phyloP scores from a whole-genome alignment of 306 rosid species.

The Potentilla sterilis region DNA sequence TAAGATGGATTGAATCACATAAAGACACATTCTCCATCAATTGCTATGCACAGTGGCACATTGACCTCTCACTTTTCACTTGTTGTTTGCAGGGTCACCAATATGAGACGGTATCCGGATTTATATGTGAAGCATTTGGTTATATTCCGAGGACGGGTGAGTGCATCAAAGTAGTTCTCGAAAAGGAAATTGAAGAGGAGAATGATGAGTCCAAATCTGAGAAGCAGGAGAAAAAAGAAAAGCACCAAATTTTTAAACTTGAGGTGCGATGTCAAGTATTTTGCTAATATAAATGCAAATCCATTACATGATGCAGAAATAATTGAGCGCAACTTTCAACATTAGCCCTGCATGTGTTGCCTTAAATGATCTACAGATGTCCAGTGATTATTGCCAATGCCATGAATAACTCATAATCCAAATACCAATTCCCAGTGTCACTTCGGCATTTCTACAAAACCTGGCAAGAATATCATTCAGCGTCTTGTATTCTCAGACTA shows the following conservation, averaged over 20 bases:
- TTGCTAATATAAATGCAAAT: conserved; percentile 2
- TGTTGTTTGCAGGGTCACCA: conserved; percentile 73
- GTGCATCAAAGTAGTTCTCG: conserved; percentile 80
- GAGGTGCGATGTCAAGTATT: conserved; percentile 57
- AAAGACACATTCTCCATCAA: background rate
- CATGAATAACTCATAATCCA: background rate
- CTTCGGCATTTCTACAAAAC: background rate
- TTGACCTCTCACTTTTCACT: conserved; percentile 4
- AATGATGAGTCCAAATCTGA: conserved; percentile 57
- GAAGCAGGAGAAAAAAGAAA: conserved; percentile 66
- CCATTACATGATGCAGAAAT: background rate
- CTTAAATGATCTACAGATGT: conserved; percentile 3
- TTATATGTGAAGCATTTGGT: conserved; percentile 94
- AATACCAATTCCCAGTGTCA: background rate
- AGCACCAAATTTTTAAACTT: conserved; percentile 67
- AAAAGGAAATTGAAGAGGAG: conserved; percentile 76
- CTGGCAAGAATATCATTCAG: background rate
- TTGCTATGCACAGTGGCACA: conserved; percentile 2
- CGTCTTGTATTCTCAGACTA: background rate
- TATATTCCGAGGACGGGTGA: conserved; percentile 97
- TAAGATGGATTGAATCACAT: background rate
- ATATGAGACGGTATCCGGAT: conserved; percentile 97
- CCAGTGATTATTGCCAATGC: background rate
- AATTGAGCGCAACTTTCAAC: background rate
- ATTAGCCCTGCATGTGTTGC: background rate